phyloP scores from a whole-genome alignment of 139 green algal species.

The Chlorella sp. region DNA sequence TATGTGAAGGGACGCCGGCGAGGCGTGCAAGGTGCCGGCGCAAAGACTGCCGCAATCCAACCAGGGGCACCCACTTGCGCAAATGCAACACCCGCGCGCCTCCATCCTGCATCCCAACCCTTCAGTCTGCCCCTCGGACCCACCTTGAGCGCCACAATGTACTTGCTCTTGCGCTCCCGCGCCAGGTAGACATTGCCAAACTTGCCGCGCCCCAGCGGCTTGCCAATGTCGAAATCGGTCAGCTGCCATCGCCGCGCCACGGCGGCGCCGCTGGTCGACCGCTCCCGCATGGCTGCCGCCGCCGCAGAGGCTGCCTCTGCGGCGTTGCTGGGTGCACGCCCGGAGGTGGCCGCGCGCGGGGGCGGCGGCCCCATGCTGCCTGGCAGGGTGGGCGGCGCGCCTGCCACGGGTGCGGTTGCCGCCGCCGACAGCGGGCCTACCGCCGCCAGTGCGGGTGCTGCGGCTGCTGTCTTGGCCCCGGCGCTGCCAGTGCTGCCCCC shows the following conservation, averaged over 20 bases:
- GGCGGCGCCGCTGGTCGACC: not conserved
- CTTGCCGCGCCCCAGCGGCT: constrained; percentile 94
- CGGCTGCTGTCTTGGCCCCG: not conserved
- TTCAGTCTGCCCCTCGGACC: not conserved
- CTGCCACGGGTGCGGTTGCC: not conserved
- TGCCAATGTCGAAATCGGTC: constrained; percentile 98
- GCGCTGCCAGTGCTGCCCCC: constrained; percentile 4
- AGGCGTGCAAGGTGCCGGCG: too few relatives aligned
- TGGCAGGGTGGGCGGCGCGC: not conserved
- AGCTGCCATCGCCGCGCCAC: constrained; percentile 79
- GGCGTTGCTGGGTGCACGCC: not conserved
- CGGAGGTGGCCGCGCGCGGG: not conserved
- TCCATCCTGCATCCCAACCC: not conserved
- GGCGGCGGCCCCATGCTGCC: constrained; percentile 52
- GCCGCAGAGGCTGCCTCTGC: not conserved
- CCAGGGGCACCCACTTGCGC: not conserved
- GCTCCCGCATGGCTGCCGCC: not conserved
- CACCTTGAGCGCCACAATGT: constrained; percentile 97
- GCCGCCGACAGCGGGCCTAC: not conserved
- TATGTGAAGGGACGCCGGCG: too few relatives aligned
- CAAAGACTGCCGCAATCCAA: too few relatives aligned
- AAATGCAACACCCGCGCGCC: not conserved
- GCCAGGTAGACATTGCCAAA: constrained; percentile 99
- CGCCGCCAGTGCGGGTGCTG: not conserved
- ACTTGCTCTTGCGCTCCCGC: constrained; percentile 90